Percentiles rank a stretch among this genome's conserved stretches.
Conservation (phyloP, 1,284 basidiomycete species). For the Microbotryum violaceum region DNA sequence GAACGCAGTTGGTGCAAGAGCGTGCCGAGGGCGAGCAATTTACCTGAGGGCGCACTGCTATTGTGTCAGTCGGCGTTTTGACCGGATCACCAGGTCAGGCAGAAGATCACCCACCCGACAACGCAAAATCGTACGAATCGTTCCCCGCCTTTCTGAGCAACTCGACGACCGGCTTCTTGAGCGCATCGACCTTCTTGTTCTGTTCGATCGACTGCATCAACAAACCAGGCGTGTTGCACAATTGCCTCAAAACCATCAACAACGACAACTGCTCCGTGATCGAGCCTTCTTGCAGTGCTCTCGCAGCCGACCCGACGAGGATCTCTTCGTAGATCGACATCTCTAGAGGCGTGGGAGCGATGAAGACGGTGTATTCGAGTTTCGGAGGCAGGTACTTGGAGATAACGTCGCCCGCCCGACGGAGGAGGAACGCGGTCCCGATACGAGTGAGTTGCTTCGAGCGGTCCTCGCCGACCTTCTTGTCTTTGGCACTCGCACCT, state of each 20-base stretch:
- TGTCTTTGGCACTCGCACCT: slow-evolving; percentile 60
- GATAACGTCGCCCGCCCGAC: slow-evolving; percentile 75
- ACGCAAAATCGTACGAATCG: slow-evolving; percentile 58
- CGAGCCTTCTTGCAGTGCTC: slow-evolving; percentile 15
- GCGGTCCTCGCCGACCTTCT: slow-evolving; percentile 62
- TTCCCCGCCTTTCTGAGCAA: slow-evolving; percentile 45
- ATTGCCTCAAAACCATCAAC: slow-evolving; percentile 55
- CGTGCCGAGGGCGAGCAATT: slow-evolving; percentile 65
- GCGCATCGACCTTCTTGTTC: slow-evolving; percentile 11
- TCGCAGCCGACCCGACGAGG: slow-evolving; percentile 44
- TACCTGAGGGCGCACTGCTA: slow-evolving; percentile 63
- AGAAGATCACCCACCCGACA: slow-evolving; percentile 37
- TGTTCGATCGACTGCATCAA: slow-evolving; percentile 55
- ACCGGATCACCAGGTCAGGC: neutral
- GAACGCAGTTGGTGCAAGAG: slow-evolving; percentile 59
- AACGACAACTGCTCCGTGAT: slow-evolving; percentile 34
- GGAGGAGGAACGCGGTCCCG: slow-evolving; percentile 77
- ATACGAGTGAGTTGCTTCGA: slow-evolving; percentile 59
- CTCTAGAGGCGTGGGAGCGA: slow-evolving; percentile 74
- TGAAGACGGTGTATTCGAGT: slow-evolving; percentile 86
- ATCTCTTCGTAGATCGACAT: slow-evolving; percentile 70
- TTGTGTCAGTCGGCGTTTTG: slow-evolving; percentile 51
- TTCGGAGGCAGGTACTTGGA: slow-evolving; percentile 84
- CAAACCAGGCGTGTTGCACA: slow-evolving; percentile 87
- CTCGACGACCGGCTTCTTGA: slow-evolving; percentile 54